Evolutionary conservation across 2,329 filamentous ascomycete species (phyloP).

Genomic region (Botryotinia calthae): DNA sequence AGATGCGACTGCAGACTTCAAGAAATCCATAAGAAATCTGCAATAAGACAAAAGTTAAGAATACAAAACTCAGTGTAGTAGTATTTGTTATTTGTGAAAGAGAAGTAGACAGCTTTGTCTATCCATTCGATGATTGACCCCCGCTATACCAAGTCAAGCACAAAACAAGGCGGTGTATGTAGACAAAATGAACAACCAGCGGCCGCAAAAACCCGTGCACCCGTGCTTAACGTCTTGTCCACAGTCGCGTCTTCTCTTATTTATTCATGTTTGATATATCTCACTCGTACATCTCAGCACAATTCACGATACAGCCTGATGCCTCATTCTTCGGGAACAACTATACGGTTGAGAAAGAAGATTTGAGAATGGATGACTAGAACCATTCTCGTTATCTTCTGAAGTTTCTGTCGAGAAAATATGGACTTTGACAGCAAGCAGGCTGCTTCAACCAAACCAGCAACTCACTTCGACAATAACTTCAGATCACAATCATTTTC

Average conservation of each 20-base stretch:
- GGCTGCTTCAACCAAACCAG: not conserved
- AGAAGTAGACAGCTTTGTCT: constrained; percentile 19
- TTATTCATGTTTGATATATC: not conserved
- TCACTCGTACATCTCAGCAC: not conserved
- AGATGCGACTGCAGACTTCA: constrained; percentile 95
- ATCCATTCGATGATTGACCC: constrained; percentile 9
- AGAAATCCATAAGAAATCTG: constrained; percentile 74
- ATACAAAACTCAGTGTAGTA: not conserved
- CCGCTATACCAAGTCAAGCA: constrained; percentile 2
- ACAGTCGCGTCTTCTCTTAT: not conserved
- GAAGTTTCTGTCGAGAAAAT: not conserved
- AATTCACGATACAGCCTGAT: not conserved
- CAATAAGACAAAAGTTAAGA: constrained; percentile 2
- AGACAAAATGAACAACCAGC: not conserved
- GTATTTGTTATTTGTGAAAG: constrained; percentile 12
- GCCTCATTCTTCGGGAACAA: not conserved
- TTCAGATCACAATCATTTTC: not conserved
- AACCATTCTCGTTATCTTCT: not conserved
- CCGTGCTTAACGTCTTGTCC: not conserved
- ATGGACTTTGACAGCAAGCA: constrained; percentile 10
- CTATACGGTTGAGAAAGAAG: not conserved
- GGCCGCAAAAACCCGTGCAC: constrained; percentile 9
- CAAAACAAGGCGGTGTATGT: not conserved
- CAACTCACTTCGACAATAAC: constrained; percentile 4
- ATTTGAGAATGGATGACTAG: not conserved